Percentiles rank a stretch among this genome's conserved stretches.
Conservation (phyloP, 1,284 basidiomycete species). For the Ceratobasidium sp. region DNA sequence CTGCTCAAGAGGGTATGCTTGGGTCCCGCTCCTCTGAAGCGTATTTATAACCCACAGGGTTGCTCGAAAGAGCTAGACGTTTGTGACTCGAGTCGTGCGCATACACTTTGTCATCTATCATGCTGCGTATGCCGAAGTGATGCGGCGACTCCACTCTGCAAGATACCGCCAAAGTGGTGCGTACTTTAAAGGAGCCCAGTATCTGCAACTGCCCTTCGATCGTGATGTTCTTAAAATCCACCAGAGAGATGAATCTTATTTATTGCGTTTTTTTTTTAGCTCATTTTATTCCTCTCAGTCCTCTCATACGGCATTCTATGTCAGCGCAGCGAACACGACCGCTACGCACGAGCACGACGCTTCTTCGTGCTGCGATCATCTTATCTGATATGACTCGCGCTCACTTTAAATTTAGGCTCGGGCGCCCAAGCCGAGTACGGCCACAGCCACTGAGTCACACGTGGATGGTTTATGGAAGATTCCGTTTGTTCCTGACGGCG, state of each 20-base stretch:
- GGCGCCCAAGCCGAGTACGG: not conserved
- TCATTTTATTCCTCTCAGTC: no score
- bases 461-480: not conserved
- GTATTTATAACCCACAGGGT: not conserved
- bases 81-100: not conserved
- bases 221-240: no score
- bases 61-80: not conserved
- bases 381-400: conserved; percentile 3
- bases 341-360: no score
- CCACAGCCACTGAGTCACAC: not conserved
- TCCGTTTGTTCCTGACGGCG: conserved; percentile 7
- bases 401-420: no score
- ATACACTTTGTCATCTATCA: not conserved
- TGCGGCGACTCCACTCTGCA: not conserved
- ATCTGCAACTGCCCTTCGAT: no score
- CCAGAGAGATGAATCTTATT: no score
- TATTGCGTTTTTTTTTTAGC: no score
- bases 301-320: no score
- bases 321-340: not conserved
- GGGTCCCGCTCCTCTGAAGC: not conserved
- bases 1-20: no score
- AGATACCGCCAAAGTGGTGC: no score
- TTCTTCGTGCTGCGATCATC: not conserved
- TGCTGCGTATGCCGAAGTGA: not conserved
- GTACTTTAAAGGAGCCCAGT: no score